Evolutionary conservation across 2,329 filamentous ascomycete genomes (phyloP).

Genomic region (Colletotrichum somersetense): DNA sequence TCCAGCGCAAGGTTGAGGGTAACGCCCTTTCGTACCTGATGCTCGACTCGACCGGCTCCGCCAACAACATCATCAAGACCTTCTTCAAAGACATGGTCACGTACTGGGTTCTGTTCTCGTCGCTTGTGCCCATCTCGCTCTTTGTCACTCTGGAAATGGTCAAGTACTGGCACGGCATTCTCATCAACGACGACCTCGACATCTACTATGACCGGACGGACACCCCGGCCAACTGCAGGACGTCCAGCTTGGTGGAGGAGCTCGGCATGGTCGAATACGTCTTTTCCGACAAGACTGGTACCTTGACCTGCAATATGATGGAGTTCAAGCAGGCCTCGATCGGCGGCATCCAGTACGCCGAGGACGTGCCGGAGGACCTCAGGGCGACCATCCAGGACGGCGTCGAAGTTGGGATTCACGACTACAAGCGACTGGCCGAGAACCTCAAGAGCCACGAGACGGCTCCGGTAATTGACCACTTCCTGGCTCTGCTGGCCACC

Average conservation of each 20-base stretch:
- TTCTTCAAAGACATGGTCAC: constrained; percentile 97
- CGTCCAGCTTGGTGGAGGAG: constrained; percentile 96
- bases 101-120: constrained; percentile 98
- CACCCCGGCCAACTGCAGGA: constrained; percentile 94
- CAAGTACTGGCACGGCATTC: constrained; percentile 97
- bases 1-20: constrained; percentile 76
- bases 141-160: constrained; percentile 98
- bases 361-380: constrained; percentile 91
- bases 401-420: constrained; percentile 82
- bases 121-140: constrained; percentile 94
- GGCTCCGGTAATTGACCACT: constrained; percentile 76
- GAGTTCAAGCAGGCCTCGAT: constrained; percentile 97
- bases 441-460: constrained; percentile 73
- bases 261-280: constrained; percentile 98
- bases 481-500: constrained; percentile 86
- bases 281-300: constrained; percentile 98
- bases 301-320: constrained; percentile 98
- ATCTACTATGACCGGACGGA: constrained; percentile 98
- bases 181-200: constrained; percentile 97
- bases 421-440: constrained; percentile 80
- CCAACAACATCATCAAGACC: constrained; percentile 72
- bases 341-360: constrained; percentile 92
- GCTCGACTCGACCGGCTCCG: constrained; percentile 71
- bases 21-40: constrained; percentile 79
- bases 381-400: constrained; percentile 84